These are phyloP conservation scores for Ciborinia camelliae DNA, from an alignment of 2,329 filamentous ascomycete species.

Conservation along the genomic window DNA sequence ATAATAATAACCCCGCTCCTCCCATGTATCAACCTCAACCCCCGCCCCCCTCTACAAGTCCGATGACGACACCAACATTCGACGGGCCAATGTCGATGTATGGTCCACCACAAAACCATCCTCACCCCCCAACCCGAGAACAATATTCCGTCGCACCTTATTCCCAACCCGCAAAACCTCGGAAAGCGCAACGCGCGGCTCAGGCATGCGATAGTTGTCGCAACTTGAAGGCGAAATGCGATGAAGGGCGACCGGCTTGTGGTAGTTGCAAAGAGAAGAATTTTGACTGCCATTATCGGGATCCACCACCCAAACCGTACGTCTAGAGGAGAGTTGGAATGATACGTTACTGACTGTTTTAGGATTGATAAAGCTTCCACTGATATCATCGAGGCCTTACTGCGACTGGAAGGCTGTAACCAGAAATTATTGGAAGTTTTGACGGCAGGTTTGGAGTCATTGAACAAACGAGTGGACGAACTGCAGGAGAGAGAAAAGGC, in stretches of 20 bases:
- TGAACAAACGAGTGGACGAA: constrained; percentile 18
- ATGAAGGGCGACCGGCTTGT: constrained; percentile 72
- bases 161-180: constrained; percentile 18
- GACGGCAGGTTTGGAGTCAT: constrained; percentile 19
- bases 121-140: constrained; percentile 24
- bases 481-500: constrained; percentile 1
- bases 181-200: constrained; percentile 36
- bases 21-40: constrained; percentile 24
- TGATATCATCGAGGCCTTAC: constrained; percentile 54
- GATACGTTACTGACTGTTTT: constrained; percentile 26
- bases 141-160: constrained; percentile 24
- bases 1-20: constrained; percentile 22
- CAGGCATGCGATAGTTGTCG: constrained; percentile 91
- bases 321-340: constrained; percentile 42
- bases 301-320: constrained; percentile 88
- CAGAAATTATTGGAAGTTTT: constrained; percentile 13
- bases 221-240: constrained; percentile 84
- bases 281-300: constrained; percentile 80
- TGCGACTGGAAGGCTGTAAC: constrained; percentile 25
- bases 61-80: constrained; percentile 30
- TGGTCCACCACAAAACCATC: constrained; percentile 22
- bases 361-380: constrained; percentile 54
- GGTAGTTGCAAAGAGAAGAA: constrained; percentile 87
- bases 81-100: constrained; percentile 23
- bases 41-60: constrained; percentile 30